Evolutionary conservation across 73 alveolate genomes (phyloP), one percentile per base, ranked within the genome.

Genomic region (Uronychia setigera): DNA sequence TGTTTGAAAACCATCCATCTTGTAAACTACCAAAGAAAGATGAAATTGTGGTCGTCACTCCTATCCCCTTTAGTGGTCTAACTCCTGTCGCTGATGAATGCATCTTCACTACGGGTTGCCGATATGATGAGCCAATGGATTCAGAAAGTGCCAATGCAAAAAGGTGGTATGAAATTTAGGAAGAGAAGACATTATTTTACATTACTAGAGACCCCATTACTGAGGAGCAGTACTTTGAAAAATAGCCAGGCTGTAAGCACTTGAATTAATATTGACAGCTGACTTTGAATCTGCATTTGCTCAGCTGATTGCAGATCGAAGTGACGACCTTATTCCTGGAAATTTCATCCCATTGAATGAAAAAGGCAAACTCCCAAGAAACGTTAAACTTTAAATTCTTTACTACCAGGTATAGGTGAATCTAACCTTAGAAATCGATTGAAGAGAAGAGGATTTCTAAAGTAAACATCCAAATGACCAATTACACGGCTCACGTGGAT

Each of bases 1-100:
- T 92, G 13, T 27, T 88, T 29, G 97, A 92, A 74, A 19, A 76
- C 35, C 80, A 88, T 83, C 46, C 74, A 1, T 26, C 80, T 26
- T 92, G 97, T 77, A 80, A 29, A 0, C 81, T 92, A 1, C 91
- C 93, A 31, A 59, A 26, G 1, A 32, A 74, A 5, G 83, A 75
- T 29, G 87, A 88, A 0, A 88, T 82, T 58, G 31, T 30, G 19
- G 80, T 82, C 0, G 97, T 92, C 19, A 78, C 89, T 29, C 93
- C 97, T 5, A 84, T 92, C 31, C 97, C 97, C 1, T 33, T 85
- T 1, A 77, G 91, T 59, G 97, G 97, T 1, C 29, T 92, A 0
- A 77, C 60, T 59, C 94, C 97, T 25, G 83, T 32, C 1, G 94
- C 97, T 0, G 97, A 92, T 77, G 31, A 80, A 29, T 92, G 97